Evolutionary conservation across 1,284 basidiomycete species (phyloP).

Genomic region (Melampsora americana): DNA sequence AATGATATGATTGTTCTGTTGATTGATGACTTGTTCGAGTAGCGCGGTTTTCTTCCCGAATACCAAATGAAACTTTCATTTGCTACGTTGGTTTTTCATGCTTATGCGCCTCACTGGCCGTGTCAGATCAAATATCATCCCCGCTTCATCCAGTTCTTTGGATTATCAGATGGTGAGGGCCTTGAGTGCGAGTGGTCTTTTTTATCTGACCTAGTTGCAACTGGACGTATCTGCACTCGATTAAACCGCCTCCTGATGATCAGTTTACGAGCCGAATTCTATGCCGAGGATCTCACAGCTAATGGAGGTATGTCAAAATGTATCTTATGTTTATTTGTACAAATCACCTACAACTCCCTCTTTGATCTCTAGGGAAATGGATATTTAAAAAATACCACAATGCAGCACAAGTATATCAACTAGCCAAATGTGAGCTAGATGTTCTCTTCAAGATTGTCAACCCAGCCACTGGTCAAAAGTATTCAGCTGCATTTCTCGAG

Average conservation of each 20-base stretch:
- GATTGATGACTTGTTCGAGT: too few relatives aligned
- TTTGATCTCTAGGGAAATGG: neutral
- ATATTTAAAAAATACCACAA: constrained; percentile 5
- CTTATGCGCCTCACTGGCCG: constrained; percentile 35
- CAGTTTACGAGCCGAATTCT: neutral
- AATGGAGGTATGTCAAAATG: neutral
- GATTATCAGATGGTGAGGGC: constrained; percentile 31
- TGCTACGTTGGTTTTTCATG: constrained; percentile 38
- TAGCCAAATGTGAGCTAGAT: neutral
- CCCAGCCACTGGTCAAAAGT: neutral
- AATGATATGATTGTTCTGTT: neutral
- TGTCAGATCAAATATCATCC: constrained; percentile 38
- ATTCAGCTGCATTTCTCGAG: neutral
- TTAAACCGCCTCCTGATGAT: neutral
- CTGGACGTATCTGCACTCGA: neutral
- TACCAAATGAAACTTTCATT: neutral
- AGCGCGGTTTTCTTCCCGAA: neutral
- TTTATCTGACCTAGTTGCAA: constrained; percentile 9
- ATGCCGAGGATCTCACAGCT: neutral
- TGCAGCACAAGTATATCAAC: neutral
- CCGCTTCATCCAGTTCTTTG: neutral
- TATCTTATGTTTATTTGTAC: neutral
- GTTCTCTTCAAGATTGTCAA: neutral
- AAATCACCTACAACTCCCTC: neutral
- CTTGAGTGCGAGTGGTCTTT: constrained; percentile 32